These are phyloP conservation scores for Isatis lusitanica DNA, from an alignment of 441 rosid species.

Conservation along the genomic window DNA sequence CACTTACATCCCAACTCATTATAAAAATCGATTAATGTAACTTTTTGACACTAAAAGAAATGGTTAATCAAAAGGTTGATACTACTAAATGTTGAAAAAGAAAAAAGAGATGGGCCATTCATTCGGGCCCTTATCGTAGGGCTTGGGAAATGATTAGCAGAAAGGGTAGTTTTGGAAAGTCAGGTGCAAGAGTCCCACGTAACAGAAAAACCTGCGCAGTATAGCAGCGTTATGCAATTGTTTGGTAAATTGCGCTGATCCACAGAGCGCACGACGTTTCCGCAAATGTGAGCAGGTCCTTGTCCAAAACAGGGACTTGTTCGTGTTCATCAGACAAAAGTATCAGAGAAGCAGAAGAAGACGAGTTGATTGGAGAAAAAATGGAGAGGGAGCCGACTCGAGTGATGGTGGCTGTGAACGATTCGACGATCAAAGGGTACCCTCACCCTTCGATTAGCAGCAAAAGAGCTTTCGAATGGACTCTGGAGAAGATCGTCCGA, in stretches of 20 bases:
- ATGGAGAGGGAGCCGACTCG: conserved; percentile 63
- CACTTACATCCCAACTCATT: not conserved
- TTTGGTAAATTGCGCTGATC: conserved; percentile 1
- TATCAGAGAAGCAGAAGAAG: not conserved
- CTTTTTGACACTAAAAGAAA: not conserved
- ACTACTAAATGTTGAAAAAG: not conserved
- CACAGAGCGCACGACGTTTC: not conserved
- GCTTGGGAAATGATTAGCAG: not conserved
- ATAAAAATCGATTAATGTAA: not conserved
- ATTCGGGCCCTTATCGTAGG: conserved; percentile 10
- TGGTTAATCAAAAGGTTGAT: not conserved
- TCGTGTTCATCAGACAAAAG: not conserved
- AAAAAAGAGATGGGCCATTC: not conserved
- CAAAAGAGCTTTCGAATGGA: conserved; percentile 92
- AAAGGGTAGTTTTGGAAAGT: conserved; percentile 5
- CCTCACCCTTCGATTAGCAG: conserved; percentile 81
- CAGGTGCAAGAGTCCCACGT: not conserved
- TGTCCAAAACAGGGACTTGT: not conserved
- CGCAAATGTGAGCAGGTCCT: not conserved
- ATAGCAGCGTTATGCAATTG: not conserved
- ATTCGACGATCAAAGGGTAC: conserved; percentile 65
- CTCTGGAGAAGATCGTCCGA: conserved; percentile 77
- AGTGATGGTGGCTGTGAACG: conserved; percentile 72
- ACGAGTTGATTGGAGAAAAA: not conserved
- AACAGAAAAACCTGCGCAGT: not conserved